Percentiles rank a stretch among this genome's conserved stretches.
Conservation (phyloP, 257 asterid genomes). For the Ilex aquifolium region DNA sequence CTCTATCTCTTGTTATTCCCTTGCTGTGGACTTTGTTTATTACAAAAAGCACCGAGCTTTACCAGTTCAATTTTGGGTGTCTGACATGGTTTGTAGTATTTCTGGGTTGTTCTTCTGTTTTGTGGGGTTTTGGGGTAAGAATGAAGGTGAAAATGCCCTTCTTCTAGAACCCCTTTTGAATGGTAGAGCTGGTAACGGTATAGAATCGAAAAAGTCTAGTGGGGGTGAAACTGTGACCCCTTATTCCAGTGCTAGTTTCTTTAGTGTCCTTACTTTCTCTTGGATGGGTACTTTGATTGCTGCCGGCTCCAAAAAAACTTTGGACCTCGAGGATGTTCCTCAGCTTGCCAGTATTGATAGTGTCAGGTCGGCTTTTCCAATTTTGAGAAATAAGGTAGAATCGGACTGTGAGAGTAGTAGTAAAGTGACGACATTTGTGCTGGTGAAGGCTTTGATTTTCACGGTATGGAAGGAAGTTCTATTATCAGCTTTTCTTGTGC, state of each 20-base stretch:
- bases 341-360: conserved; percentile 53
- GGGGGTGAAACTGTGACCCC: conserved; percentile 81
- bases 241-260: conserved; percentile 47
- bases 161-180: conserved; percentile 66
- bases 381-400: conserved; percentile 44
- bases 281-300: conserved; percentile 72
- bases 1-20: conserved; percentile 50
- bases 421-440: conserved; percentile 51
- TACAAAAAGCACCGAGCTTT: conserved; percentile 30
- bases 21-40: conserved; percentile 49
- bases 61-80: conserved; percentile 44
- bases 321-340: conserved; percentile 92
- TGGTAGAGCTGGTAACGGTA: conserved; percentile 23
- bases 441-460: conserved; percentile 55
- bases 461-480: conserved; percentile 46
- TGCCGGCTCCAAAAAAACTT: conserved; percentile 50
- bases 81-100: conserved; percentile 42
- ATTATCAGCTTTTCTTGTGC: conserved; percentile 44
- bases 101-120: conserved; percentile 48
- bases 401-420: conserved; percentile 27
- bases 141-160: conserved; percentile 18
- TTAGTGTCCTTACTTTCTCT: conserved; percentile 60
- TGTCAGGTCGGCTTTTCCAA: conserved; percentile 53
- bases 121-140: conserved; percentile 38
- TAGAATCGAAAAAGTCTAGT: conserved; percentile 22